Base-by-base conservation (phyloP, 2,329 filamentous ascomycete species). In the Ceratocystis eucalypticola region DNA sequence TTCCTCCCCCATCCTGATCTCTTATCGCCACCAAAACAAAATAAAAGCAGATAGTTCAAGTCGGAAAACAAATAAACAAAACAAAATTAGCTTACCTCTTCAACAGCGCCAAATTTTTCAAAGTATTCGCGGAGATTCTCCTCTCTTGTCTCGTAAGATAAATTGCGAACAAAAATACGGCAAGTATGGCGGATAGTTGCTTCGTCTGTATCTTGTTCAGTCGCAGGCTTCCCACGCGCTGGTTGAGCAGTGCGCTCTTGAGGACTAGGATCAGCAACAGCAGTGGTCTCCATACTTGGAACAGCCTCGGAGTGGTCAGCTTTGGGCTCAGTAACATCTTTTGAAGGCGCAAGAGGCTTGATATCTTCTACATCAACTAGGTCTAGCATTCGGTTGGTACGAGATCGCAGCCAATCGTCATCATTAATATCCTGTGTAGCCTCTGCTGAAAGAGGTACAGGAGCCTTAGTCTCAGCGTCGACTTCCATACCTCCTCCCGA, bases 381-480 rank as follows among this genome's bases (percentile, higher is more conserved):
- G 74, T 93, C 94, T 63, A 96, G 80, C 62, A 96, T 78, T 71
- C 93, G 84, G 76, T 87, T 96, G 15, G 92, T 97, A 71, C 89
- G 85, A 69, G 89, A 93, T 67, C 93, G 86, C 71, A 96, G 80
- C 94, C 94, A 99, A 75, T 97, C 92, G 68, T 87, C 85, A 76
- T 96, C 91, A 25, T 88, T 87, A 2, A 86, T 80, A 63, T 78
- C 77, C 70, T 73, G n/a, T 6, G 44, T 17, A 33, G 20, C 7
- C 30, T 59, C 66, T 70, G 71, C 67, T 69, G 61, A 25, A 10
- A 45, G n/a, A 17, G 68, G 41, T 48, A 53, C 44, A 20, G 62
- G 41, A 12, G 63, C 28, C 12, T 63, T 53, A 15, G 65, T 37
- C 30, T 70, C 68, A 22, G 37, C 45, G 12, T 64, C 63, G 20